phyloP scores from a whole-genome alignment of 164 flowering plant genomes.

The Malania oleifera region DNA sequence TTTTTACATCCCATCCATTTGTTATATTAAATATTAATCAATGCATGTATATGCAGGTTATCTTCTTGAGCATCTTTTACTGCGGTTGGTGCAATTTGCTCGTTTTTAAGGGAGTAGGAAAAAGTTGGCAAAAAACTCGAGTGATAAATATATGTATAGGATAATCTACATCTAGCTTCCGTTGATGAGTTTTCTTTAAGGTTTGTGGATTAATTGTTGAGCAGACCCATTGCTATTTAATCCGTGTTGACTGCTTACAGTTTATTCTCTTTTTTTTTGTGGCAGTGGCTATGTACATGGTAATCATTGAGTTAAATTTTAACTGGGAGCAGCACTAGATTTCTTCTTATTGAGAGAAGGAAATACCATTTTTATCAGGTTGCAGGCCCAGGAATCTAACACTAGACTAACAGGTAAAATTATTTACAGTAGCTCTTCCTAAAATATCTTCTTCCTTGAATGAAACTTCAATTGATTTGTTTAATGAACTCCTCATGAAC shows the following conservation, averaged over 20 bases:
- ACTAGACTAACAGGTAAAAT: not conserved
- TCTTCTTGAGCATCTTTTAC: not conserved
- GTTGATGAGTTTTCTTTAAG: conserved; percentile 1
- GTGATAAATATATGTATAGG: not conserved
- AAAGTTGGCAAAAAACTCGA: not conserved
- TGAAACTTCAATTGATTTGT: not conserved
- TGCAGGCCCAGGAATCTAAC: not conserved
- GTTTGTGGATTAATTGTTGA: not conserved
- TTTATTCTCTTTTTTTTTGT: not conserved
- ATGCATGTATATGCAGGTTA: conserved; percentile 10
- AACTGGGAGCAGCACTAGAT: not conserved
- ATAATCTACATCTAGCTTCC: not conserved
- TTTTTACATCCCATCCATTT: not conserved
- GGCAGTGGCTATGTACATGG: not conserved
- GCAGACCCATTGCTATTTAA: not conserved
- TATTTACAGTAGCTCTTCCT: not conserved
- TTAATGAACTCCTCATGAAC: not conserved
- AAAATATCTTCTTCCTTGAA: too few species aligned
- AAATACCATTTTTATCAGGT: not conserved
- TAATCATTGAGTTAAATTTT: not conserved
- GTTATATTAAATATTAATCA: not conserved
- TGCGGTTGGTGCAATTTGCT: not conserved
- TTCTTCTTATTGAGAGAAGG: not conserved
- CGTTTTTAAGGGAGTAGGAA: conserved; percentile 9
- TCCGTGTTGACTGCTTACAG: not conserved